These are phyloP conservation scores for Pezicula neosporulosa DNA, from an alignment of 2,329 filamentous ascomycete genomes.

Conservation along the genomic window DNA sequence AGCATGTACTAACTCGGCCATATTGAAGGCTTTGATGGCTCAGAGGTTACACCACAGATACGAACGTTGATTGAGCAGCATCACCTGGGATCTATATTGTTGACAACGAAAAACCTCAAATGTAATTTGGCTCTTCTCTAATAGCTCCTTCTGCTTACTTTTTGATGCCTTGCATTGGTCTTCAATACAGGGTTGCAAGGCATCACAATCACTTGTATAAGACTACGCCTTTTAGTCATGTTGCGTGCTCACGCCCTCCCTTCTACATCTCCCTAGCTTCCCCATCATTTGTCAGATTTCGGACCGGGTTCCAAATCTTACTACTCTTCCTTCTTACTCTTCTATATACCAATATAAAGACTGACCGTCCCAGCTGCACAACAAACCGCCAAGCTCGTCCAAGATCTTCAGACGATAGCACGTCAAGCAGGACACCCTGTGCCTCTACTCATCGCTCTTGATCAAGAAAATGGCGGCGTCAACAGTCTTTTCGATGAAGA, in stretches of 20 bases:
- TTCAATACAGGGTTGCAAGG: too few species aligned
- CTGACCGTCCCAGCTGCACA: slow-evolving; percentile 65
- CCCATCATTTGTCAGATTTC: neutral
- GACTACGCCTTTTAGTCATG: too few species aligned
- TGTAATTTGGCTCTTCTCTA: slow-evolving; percentile 44
- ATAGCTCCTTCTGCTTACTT: slow-evolving; percentile 3
- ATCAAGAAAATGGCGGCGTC: slow-evolving; percentile 97
- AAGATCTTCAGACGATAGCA: slow-evolving; percentile 89
- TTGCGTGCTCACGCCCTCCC: too few species aligned
- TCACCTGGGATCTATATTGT: slow-evolving; percentile 82
- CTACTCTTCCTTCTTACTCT: slow-evolving; percentile 2
- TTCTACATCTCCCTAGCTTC: too few species aligned
- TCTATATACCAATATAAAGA: slow-evolving; percentile 6
- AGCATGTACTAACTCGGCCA: neutral
- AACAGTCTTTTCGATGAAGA: slow-evolving; percentile 96
- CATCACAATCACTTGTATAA: too few species aligned
- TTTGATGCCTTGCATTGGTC: neutral
- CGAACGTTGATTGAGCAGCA: slow-evolving; percentile 76
- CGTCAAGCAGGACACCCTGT: slow-evolving; percentile 86
- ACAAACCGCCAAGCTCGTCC: slow-evolving; percentile 81
- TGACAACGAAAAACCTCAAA: slow-evolving; percentile 83
- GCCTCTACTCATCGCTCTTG: slow-evolving; percentile 84
- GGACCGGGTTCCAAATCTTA: neutral
- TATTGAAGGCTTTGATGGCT: slow-evolving; percentile 70
- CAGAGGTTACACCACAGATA: slow-evolving; percentile 79